Evolutionary conservation across 2,329 filamentous ascomycete genomes (phyloP), one percentile per base, ranked within the genome.

Genomic region (Penicillium sp.): DNA sequence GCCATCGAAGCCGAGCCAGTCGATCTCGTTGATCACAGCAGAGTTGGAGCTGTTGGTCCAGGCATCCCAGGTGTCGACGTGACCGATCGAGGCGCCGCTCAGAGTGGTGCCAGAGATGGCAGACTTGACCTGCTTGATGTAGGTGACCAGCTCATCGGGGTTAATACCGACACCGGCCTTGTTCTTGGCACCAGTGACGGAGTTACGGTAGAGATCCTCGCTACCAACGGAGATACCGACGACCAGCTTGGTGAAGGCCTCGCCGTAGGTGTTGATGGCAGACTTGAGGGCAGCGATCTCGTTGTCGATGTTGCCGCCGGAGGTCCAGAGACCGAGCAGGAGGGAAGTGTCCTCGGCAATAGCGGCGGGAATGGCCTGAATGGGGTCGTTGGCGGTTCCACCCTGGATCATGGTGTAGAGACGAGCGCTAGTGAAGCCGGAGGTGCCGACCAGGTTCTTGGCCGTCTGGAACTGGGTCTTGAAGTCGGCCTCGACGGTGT

Each of bases 61-160:
- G 54, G 86, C 86, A 38, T 88, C 92, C 91, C 91, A 96, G 54
- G 92, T 96, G 73, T 96, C 92, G 73, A 96, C 92, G 77, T 96
- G 92, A 54, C 92, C 92, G 61, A 96, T 81, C 17, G 85, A 81
- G 48, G 81, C 83, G 25, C 78, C 77, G 39, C 64, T 68, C 47
- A 82, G 78, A 51, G 78, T 72, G 14, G 90, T 92, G 60, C 84
- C 85, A 31, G 83, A 71, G 70, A 96, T 85, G 62, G 85, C 81
- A 31, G 80, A 75, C 63, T 87, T 86, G 60, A 90, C 87, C 73
- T 89, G 81, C 59, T 82, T 76, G 80, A 96, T 91, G 78, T 92
- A 95, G 59, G 78, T 75, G 69, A 86, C 83, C 41, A 96, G 79
- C 11, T 80, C 81, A 41, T 81, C 78, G 5, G 91, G 89, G 51